Evolutionary conservation across 345 rosid species (phyloP), one percentile per base, ranked within the genome.

Genomic region (Ceriops tagal): DNA sequence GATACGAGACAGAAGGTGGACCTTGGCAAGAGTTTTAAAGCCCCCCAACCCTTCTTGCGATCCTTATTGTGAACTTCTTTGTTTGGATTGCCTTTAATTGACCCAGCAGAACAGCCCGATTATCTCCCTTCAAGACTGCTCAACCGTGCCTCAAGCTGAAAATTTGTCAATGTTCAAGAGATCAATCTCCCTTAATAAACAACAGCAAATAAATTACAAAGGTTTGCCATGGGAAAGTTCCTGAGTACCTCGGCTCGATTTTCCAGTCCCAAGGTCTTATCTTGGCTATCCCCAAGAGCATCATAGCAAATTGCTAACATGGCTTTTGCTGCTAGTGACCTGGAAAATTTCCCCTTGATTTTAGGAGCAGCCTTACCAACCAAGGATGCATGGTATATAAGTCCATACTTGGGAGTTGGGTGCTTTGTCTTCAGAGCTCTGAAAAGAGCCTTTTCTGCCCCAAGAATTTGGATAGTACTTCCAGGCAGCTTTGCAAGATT

Each of bases 401-500:
- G 81, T 30, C 97, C 97, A 11, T 92, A 87, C 73, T 92, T 92
- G 6, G 98, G 98, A 56, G 98, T 90, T 9, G 96, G 84, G 64
- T 92, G 99, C 66, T 93, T 93, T 65, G 96, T 88, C 84, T 91
- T 93, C 47, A 89, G 75, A 35, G 97, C 98, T 82, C 98, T 85
- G 77, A 91, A 93, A 24, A 89, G 85, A 65, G 98, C 97, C 72
- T 91, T 93, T 71, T 91, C 96, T 0, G 97, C 98, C 56, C 97
- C 98, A 67, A 93, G 95, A 71, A 93, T 89, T 87, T 91, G 97
- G 75, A 93, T 78, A 0, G 96, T 92, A 80, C 97, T 92, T 20
- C 99, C 97, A 56, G 99, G 97, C 75, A 86, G 96, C 85, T 95
- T 95, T 11, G 96, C 84, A 28, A 95, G 96, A 81, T 92, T 95